A percentile compares a stretch with the other conserved stretches of the same genome.
Conservation (phyloP, 192 early-diverging fungal species). For the Entomortierella parvispora region DNA sequence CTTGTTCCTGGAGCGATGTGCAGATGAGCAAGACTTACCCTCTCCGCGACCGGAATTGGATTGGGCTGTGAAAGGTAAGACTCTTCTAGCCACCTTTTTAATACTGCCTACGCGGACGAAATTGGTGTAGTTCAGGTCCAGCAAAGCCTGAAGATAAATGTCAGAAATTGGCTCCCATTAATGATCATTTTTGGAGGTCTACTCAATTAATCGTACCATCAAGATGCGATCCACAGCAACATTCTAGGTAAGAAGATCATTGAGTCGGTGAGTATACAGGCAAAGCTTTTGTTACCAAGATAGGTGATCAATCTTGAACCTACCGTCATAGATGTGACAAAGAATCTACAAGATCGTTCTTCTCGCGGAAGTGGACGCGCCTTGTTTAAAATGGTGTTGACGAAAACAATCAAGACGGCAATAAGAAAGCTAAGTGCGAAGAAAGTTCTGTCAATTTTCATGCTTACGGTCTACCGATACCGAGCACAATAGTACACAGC, state of each 20-base stretch:
- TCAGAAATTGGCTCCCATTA: not conserved
- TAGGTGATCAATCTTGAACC: not conserved
- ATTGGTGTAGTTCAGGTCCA: constrained; percentile 69
- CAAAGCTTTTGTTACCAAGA: not conserved
- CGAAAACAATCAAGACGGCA: constrained; percentile 68
- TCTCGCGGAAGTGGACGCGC: constrained; percentile 16
- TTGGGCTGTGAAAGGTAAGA: constrained; percentile 72
- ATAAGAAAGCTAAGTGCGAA: constrained; percentile 73
- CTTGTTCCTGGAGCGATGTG: too few species aligned
- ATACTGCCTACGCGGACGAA: constrained; percentile 79
- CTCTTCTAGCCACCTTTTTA: constrained; percentile 70
- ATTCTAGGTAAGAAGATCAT: constrained; percentile 52
- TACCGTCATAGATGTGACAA: constrained; percentile 77
- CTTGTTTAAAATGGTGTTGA: constrained; percentile 62
- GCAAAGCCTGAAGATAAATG: constrained; percentile 47
- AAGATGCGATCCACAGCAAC: constrained; percentile 83
- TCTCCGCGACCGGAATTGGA: constrained; percentile 44
- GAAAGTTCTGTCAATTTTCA: too few species aligned
- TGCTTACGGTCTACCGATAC: too few species aligned
- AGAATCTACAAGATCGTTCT: constrained; percentile 57
- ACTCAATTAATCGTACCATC: too few species aligned
- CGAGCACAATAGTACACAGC: too few species aligned
- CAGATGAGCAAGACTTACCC: constrained; percentile 10
- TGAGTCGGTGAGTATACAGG: not conserved
- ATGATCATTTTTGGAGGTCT: too few species aligned